phyloP scores from a whole-genome alignment of 805 yeast genomes.

The Starmerella ratchasimensis region DNA sequence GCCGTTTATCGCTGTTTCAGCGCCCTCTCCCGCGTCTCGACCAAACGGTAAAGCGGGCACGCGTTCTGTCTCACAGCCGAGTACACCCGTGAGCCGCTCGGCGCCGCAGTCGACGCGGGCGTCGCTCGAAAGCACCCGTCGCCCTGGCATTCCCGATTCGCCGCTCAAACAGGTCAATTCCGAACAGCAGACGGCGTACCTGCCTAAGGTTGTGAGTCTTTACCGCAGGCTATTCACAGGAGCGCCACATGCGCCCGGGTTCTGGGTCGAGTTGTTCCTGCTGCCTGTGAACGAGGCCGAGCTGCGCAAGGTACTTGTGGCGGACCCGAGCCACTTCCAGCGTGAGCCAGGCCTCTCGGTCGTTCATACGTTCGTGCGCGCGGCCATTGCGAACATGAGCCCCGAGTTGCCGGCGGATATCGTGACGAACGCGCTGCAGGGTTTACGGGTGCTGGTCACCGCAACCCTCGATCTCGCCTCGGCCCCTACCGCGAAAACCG shows the following conservation, averaged over 20 bases:
- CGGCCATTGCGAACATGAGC: constrained; percentile 19
- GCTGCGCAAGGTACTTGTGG: constrained; percentile 13
- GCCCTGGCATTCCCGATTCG: no score
- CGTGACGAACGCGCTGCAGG: constrained; percentile 7
- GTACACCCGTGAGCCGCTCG: no score
- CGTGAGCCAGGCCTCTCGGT: constrained; percentile 5
- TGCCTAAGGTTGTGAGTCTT: constrained; percentile 27
- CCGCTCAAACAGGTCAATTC: constrained; percentile 22
- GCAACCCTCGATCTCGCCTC: constrained; percentile 8
- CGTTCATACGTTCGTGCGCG: constrained; percentile 18
- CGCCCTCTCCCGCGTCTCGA: no score
- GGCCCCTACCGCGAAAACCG: no score
- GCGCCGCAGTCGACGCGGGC: no score
- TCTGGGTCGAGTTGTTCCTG: constrained; percentile 27
- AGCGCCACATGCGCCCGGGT: constrained; percentile 21
- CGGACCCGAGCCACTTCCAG: constrained; percentile 11
- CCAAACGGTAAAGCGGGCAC: no score
- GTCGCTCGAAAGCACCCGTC: no score
- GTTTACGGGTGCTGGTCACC: constrained; percentile 7
- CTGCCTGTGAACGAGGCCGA: constrained; percentile 20
- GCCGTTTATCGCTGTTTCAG: no score
- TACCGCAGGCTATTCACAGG: constrained; percentile 24
- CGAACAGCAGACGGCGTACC: constrained; percentile 16
- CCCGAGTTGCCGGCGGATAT: constrained; percentile 5
- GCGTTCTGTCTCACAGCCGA: no score